A percentile compares a stretch with the other conserved stretches of the same genome.
phyloP scores from a whole-genome alignment of 2,329 filamentous ascomycete species.

The Fusarium newnesense region DNA sequence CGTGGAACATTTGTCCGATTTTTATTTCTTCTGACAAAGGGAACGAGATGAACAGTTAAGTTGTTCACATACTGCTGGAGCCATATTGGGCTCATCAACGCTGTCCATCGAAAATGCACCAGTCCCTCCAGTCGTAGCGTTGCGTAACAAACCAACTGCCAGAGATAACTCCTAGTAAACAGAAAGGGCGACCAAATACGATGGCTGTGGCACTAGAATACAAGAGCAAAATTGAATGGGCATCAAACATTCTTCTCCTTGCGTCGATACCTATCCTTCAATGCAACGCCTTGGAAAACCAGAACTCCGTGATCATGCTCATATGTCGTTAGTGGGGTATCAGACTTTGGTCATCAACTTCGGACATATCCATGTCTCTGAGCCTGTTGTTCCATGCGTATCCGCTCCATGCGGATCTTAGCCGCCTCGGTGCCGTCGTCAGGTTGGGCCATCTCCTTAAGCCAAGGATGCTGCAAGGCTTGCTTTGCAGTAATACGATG shows the following conservation, averaged over 20 bases:
- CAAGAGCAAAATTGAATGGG: constrained; percentile 41
- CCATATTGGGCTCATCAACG: constrained; percentile 31
- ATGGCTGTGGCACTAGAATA: constrained; percentile 46
- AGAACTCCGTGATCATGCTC: constrained; percentile 49
- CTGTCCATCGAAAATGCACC: constrained; percentile 35
- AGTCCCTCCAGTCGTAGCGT: constrained; percentile 37
- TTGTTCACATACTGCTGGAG: constrained; percentile 39
- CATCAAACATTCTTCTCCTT: constrained; percentile 35
- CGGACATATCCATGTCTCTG: constrained; percentile 42
- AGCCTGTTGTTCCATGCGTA: constrained; percentile 55
- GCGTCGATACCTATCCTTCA: constrained; percentile 33
- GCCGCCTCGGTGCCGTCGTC: constrained; percentile 76
- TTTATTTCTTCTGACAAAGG: constrained; percentile 47
- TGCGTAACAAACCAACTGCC: constrained; percentile 36
- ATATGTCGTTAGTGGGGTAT: constrained; percentile 44
- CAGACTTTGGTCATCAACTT: constrained; percentile 31
- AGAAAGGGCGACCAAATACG: constrained; percentile 35
- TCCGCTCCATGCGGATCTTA: constrained; percentile 68
- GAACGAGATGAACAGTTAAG: constrained; percentile 41
- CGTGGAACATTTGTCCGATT: constrained; percentile 45
- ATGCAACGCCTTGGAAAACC: constrained; percentile 41
- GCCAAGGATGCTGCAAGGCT: constrained; percentile 74
- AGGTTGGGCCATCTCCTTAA: constrained; percentile 69
- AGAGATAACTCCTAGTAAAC: constrained; percentile 39
- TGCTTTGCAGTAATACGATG: constrained; percentile 74